Base-by-base conservation (phyloP, 2,329 filamentous ascomycete genomes). In the Boeremia exigua region DNA sequence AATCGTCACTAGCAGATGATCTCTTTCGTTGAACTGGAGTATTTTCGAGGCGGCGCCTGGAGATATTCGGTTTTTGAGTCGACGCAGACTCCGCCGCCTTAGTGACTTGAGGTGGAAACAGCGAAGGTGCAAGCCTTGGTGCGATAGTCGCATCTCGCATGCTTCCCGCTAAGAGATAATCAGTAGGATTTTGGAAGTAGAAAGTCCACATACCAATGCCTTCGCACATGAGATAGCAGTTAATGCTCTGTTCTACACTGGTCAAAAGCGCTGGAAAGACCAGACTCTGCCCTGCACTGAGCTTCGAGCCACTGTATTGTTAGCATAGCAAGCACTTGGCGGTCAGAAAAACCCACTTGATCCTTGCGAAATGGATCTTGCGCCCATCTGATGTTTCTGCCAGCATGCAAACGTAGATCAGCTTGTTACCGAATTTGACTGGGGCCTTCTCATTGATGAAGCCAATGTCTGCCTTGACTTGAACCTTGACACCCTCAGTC, bases 221-320 rank as follows among this genome's bases (percentile, higher is more conserved):
- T 75, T 97, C 94, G 62, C 93, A 98, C 73, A 91, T 90, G 44
- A 93, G 80, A 68, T 88, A 86, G 57, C 87, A 91, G 23, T 81
- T 81, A 30, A 95, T 83, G 3, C 81, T 77, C 53, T 88, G 84
- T 15, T 84, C 82, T 0, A 79, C 71, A 4, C 77, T 77, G 1
- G 74, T 81, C 17, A 92, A 70, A 0, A 83, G 77, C 1, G 87
- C 83, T 17, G 76, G 83, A 59, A 89, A 88, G 0, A 80, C 74
- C 2, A 92, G 69, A 9, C 87, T 82, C 23, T 88, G 84, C 0
- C 82, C 83, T 5, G 80, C 81, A n/a, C 82, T 80, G 8, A 96
- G 72, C 58, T 86, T 88, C 58, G 78, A 85, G 6, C 90, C 84
- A 68, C 86, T 90, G 80, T 78, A 11, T 75, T 23, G 14, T 62